Base-by-base conservation (phyloP, 495 filamentous ascomycete genomes). In the Talaromyces liani region DNA sequence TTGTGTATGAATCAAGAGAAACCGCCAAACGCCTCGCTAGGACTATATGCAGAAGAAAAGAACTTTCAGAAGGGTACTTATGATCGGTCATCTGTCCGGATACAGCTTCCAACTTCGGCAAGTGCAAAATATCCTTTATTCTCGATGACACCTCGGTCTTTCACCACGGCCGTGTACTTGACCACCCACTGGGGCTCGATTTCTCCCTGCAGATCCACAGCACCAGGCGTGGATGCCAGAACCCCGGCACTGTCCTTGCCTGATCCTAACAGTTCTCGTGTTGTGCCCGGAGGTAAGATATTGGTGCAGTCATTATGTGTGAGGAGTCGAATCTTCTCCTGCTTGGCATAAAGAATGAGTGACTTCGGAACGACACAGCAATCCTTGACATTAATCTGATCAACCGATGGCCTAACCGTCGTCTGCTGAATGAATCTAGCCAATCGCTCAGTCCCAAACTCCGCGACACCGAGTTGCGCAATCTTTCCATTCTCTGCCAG, bases 131-230 rank as follows among this genome's bases (percentile, higher is more conserved):
- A 97, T 14, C 94, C 94, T 79, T 98, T 98, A 70, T 94, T 96
- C 82, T 99, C 94, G 60, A 99, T 91, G 4, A 98, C 94, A 0
- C 94, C 95, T n/a, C 94, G 81, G 72, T 97, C 87, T 72, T 89
- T 90, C 31, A 97, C 91, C n/a, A 98, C 92, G 5, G 95, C 95
- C 22, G 95, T 98, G 74, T 99, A 99, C 72, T 98, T 98, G 63
- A 93, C 88, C 33, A 97, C 94, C 93, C 93, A 99, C 66, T 91
- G 86, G 14, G 94, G 92, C 65, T 84, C 80, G 54, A 98, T 79
- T 59, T 96, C 86, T 12, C 91, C 90, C 65, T 83, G 84, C 60
- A 94, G 77, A 2, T 75, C 73, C 1, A 66, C 63, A 4, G 72
- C 76, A 25, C 79, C 73, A 65, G 71, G 77, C 63, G 73, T 81